Evolutionary conservation across 192 early-diverging fungal genomes (phyloP), one percentile per base, ranked within the genome.

Genomic region (Entophlyctis helioformis): DNA sequence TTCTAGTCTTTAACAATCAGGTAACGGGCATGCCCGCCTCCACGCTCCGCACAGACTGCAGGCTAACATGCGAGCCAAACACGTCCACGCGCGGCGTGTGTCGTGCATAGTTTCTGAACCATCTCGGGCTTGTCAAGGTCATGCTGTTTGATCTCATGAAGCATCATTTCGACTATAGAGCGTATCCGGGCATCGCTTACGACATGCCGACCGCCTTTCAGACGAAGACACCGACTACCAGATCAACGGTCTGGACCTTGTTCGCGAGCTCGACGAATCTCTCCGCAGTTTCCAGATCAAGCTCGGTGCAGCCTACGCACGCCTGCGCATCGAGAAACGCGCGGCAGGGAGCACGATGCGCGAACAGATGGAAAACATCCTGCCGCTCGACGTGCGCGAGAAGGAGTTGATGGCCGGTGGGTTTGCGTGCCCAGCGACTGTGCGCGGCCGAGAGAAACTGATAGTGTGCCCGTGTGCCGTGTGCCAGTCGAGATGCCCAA

Each of bases 401-500:
- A 66, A 66, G 38, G 72, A 74, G 44, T 46, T 60, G 24, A 62
- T 69, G 34, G 68, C 69, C 27, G 67, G 67, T 71, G 27, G 38
- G 20, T 20, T 15, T 3, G 18, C 9, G 5, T 10, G 3, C 22
- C 21, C 24, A 23, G 11, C 3, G n/a, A 39, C 37, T 39, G n/a
- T 3, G 4, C 37, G n/a, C 4, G 21, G 37, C 16, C 4, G 4
- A 39, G 37, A 39, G 7, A 10, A 8, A 15, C n/a, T n/a, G 7
- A 39, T 39, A 5, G 13, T 7, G 23, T n/a, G 5, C 25, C 29
- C 13, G 15, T 29, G 21, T 45, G 1, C 22, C 9, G 13, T 33
- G 13, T 23, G n/a, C 1, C 40, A 70, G 66, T 60, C 21, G 72
- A 74, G 29, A 76, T 90, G 42, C 84, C 85, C 27, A 77, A 92